A percentile compares a stretch with the other conserved stretches of the same genome.
Evolutionary conservation across 2,329 filamentous ascomycete genomes (phyloP).

Genomic region (Graphilbum fragrans): DNA sequence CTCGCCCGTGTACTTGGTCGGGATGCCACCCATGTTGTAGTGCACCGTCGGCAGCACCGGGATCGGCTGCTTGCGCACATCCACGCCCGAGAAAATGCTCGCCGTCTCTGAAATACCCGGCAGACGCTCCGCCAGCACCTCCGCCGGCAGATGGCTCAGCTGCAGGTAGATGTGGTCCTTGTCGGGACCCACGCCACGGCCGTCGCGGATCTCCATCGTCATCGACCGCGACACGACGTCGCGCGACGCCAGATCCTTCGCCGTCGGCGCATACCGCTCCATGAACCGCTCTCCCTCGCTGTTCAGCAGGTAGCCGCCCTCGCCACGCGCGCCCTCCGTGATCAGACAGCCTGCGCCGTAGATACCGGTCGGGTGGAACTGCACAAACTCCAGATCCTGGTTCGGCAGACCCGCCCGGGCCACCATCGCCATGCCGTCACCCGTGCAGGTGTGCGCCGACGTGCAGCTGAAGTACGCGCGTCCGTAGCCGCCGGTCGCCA

Average conservation of each 20-base stretch:
- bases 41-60: slow-evolving; percentile 93
- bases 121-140: slow-evolving; percentile 89
- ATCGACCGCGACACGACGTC: slow-evolving; percentile 96
- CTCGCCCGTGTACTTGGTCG: slow-evolving; percentile 93
- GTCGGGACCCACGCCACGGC: slow-evolving; percentile 89
- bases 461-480: slow-evolving; percentile 98
- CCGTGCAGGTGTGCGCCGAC: slow-evolving; percentile 94
- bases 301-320: slow-evolving; percentile 96
- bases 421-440: slow-evolving; percentile 99
- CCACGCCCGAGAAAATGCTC: slow-evolving; percentile 92
- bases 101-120: slow-evolving; percentile 98
- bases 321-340: slow-evolving; percentile 93
- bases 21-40: slow-evolving; percentile 99
- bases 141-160: slow-evolving; percentile 84
- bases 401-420: slow-evolving; percentile 93
- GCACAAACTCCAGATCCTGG: slow-evolving; percentile 98
- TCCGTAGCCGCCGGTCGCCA: slow-evolving; percentile 95
- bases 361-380: slow-evolving; percentile 98
- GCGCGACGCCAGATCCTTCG: slow-evolving; percentile 92
- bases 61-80: slow-evolving; percentile 94
- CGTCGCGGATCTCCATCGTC: slow-evolving; percentile 96
- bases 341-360: slow-evolving; percentile 97
- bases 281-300: slow-evolving; percentile 98
- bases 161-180: slow-evolving; percentile 99
- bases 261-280: slow-evolving; percentile 95